These are phyloP conservation scores for Ogataea ganodermae DNA, from an alignment of 805 yeast species.

Conservation along the genomic window DNA sequence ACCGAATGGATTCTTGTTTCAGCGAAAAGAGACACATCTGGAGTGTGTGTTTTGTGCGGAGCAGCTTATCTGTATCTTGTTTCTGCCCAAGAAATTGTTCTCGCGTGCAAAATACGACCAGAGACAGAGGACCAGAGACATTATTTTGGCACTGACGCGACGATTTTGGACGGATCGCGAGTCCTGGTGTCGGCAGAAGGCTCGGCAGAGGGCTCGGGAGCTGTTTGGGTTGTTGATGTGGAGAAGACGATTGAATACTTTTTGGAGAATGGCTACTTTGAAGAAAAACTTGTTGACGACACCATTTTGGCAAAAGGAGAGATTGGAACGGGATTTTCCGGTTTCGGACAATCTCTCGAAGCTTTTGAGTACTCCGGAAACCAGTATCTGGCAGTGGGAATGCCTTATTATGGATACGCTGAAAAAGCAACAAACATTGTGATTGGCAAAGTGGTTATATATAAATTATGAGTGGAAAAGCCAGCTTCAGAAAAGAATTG, in stretches of 20 bases:
- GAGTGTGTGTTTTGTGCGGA: slow-evolving; percentile 42
- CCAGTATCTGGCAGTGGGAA: slow-evolving; percentile 39
- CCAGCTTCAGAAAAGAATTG: background rate
- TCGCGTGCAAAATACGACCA: slow-evolving; percentile 22
- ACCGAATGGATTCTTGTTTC: slow-evolving; percentile 34
- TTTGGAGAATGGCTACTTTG: background rate
- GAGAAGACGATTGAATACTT: slow-evolving; percentile 7
- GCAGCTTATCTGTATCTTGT: slow-evolving; percentile 34
- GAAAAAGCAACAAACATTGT: slow-evolving; percentile 29
- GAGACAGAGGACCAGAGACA: background rate
- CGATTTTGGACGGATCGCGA: background rate
- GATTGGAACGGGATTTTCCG: slow-evolving; percentile 38
- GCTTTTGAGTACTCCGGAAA: slow-evolving; percentile 22
- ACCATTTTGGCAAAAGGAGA: slow-evolving; percentile 27
- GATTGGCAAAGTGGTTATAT: slow-evolving; percentile 36
- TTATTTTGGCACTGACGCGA: background rate
- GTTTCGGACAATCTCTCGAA: slow-evolving; percentile 46
- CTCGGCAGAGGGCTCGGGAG: slow-evolving; percentile 42
- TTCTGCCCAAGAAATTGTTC: background rate
- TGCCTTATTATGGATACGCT: slow-evolving; percentile 30
- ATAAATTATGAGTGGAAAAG: slow-evolving; percentile 4
- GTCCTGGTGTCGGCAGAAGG: slow-evolving; percentile 41
- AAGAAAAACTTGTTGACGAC: slow-evolving; percentile 14
- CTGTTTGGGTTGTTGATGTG: slow-evolving; percentile 45
- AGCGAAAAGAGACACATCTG: slow-evolving; percentile 32